Evolutionary conservation across 1,139 yeast genomes (phyloP), one percentile per base, ranked within the genome.

Genomic region (Diutina rugosa): DNA sequence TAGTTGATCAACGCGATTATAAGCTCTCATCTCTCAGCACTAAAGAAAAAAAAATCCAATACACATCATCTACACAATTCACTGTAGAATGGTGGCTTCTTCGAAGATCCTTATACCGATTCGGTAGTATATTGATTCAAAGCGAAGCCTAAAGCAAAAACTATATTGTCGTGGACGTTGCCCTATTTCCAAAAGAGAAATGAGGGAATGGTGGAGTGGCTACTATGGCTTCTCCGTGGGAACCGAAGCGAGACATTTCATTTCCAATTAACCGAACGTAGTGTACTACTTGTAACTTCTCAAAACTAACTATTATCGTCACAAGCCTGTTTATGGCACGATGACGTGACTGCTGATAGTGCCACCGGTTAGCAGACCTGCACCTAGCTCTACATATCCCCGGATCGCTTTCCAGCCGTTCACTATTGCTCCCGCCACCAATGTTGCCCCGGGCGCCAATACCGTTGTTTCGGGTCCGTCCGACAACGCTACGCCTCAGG

Each of bases 31-130:
- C 49, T 46, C 49, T 28, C 30, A 7, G 3, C 49, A 9, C 10
- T 9, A 5, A 32, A 32, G 14, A n/a, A 35, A 35, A 35, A 35
- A 35, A 46, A 46, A 46, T 6, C 28, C 29, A 51, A 38, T 38
- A 51, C 18, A 35, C 44, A 32, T 18, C 26, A 12, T n/a, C 44
- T 21, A 51, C 29, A 49, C 4, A 8, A 21, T 14, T 9, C 8
- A n/a, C 18, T 51, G 49, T 53, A 29, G 35, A 16, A 28, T 54
- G 7, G n/a, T 63, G 84, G 80, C 85, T 76, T 80, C 85, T 81
- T 82, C 87, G 87, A 82, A 82, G 87, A 81, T 81, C 79, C 77
- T 67, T 74, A 72, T 68, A 73, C 78, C 79, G 68, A 65, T 67
- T 64, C 71, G 67, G 78, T 81, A 82, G 84, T 74, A 67, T 76